Conservation (phyloP, 208 protist species). For the Acanthamoeba castellanii region DNA sequence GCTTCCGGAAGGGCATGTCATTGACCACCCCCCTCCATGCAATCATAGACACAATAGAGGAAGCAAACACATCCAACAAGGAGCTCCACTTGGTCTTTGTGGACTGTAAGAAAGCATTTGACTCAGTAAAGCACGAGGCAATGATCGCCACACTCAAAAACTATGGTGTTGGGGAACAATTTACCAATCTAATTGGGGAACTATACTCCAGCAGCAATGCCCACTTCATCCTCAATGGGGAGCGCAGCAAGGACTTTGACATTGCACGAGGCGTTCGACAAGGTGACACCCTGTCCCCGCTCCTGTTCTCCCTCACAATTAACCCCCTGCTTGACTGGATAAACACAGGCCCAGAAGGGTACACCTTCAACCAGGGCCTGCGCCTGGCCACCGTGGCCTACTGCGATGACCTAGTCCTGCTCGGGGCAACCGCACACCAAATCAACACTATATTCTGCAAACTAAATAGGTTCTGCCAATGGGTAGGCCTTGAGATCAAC, state of each 20-base stretch:
- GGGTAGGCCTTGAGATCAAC: neutral
- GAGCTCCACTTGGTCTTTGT: neutral
- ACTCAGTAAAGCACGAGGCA: neutral
- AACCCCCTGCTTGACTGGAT: neutral
- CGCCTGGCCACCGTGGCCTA: neutral
- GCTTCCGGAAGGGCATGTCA: neutral
- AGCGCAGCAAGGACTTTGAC: neutral
- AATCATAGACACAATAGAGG: neutral
- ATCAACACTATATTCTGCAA: neutral
- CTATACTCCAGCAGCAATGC: neutral
- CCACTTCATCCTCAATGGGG: neutral
- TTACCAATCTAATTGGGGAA: neutral
- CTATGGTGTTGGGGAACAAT: neutral
- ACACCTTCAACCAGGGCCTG: neutral
- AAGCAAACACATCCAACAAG: neutral
- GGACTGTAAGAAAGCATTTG: neutral
- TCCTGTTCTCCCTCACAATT: neutral
- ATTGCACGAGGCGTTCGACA: neutral
- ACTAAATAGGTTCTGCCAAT: neutral
- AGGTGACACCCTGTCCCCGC: neutral
- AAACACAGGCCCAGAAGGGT: neutral
- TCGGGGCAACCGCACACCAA: neutral
- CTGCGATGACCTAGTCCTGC: neutral
- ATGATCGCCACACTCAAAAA: neutral
- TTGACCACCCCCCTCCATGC: neutral